These are phyloP conservation scores for Annulohypoxylon moriforme DNA, from an alignment of 495 filamentous ascomycete genomes.

Conservation along the genomic window DNA sequence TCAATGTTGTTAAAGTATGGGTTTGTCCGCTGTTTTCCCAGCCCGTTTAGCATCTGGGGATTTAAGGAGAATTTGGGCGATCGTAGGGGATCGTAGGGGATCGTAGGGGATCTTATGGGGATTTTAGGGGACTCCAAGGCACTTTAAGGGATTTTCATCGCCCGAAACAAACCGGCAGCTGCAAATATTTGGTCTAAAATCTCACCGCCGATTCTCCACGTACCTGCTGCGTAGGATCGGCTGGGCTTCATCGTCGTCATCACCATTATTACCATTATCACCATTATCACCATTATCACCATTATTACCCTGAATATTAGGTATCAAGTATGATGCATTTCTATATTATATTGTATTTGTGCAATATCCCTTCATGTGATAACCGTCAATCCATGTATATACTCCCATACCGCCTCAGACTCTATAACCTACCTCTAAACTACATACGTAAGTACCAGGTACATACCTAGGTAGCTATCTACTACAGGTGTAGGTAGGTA, in stretches of 20 bases:
- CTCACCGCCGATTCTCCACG: constrained; percentile 39
- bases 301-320: background rate
- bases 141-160: background rate
- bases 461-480: constrained; percentile 1
- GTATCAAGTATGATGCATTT: background rate
- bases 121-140: background rate
- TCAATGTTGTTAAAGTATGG: background rate
- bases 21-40: background rate
- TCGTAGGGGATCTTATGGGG: too few relatives aligned
- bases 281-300: background rate
- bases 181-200: constrained; percentile 18
- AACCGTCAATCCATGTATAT: background rate
- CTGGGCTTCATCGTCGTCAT: background rate
- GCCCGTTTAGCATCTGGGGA: background rate
- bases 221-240: constrained; percentile 16
- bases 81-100: too few relatives aligned
- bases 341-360: background rate
- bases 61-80: background rate
- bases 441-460: background rate
- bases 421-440: background rate
- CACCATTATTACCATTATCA: background rate
- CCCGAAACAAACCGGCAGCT: background rate
- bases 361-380: background rate
- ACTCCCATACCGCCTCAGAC: background rate
- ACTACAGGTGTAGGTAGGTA: background rate